Percentiles rank a stretch among this genome's conserved stretches.
These are phyloP conservation scores for Lenzites betulinus DNA, from an alignment of 768 basidiomycete species.

Conservation along the genomic window DNA sequence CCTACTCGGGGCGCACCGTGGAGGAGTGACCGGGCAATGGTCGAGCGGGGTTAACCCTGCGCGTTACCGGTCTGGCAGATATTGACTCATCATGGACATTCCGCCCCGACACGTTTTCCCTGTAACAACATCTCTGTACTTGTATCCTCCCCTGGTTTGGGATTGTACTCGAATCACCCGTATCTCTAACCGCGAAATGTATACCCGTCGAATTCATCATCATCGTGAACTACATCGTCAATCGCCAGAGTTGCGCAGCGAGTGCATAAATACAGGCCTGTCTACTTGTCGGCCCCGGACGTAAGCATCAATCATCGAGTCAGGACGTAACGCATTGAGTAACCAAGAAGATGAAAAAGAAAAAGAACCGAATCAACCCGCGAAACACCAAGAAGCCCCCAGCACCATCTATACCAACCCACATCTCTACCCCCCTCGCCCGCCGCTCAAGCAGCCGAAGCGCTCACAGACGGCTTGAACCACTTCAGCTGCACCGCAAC, in stretches of 20 bases:
- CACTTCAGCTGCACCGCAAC: conserved; percentile 36
- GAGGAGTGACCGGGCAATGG: neutral
- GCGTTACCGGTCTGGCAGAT: neutral
- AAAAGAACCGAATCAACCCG: no score
- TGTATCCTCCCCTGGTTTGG: neutral
- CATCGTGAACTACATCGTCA: neutral
- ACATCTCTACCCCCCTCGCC: no score
- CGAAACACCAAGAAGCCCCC: no score
- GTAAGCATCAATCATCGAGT: no score
- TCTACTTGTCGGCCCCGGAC: no score
- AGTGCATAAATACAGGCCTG: no score
- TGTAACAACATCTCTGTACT: neutral
- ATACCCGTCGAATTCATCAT: neutral
- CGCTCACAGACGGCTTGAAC: conserved; percentile 23
- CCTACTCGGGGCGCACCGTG: neutral
- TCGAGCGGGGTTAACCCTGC: neutral
- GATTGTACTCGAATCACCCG: neutral
- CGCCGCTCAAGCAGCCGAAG: neutral
- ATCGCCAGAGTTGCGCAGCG: no score
- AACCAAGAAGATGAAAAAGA: no score
- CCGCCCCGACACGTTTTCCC: neutral
- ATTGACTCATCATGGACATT: neutral
- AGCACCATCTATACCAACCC: no score
- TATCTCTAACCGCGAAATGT: neutral
- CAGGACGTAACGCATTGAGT: no score